Conservation (phyloP, 163 green algal species). For the Coccomyxa subellipsoidea region DNA sequence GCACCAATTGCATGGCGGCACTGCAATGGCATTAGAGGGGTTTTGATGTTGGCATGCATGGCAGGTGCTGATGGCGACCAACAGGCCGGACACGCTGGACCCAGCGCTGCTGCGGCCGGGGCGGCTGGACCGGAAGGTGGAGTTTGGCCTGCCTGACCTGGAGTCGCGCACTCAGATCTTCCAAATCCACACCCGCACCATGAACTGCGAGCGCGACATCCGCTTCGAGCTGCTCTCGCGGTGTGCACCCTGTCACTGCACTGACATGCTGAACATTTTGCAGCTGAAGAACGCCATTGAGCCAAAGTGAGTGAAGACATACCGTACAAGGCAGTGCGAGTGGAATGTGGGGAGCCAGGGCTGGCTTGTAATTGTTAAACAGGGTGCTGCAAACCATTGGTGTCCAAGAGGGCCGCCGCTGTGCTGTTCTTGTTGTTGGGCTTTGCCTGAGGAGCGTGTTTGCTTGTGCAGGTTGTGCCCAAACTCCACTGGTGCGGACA, state of each 20-base stretch:
- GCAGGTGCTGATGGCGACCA: slow-evolving; percentile 91
- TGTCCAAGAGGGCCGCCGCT: no score
- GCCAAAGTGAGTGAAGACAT: no score
- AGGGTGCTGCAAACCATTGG: no score
- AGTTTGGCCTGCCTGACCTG: slow-evolving; percentile 98
- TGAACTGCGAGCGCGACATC: slow-evolving; percentile 95
- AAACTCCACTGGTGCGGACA: slow-evolving; percentile 96
- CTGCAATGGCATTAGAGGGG: no score
- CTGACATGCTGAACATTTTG: no score
- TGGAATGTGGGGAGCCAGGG: no score
- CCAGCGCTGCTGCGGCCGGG: slow-evolving; percentile 94
- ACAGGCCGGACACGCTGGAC: slow-evolving; percentile 97
- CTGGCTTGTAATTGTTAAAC: no score
- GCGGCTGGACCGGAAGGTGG: slow-evolving; percentile 95
- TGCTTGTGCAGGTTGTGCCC: slow-evolving; percentile 85
- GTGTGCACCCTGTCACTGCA: neutral
- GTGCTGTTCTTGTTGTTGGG: neutral
- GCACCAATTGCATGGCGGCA: neutral
- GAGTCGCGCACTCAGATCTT: slow-evolving; percentile 97
- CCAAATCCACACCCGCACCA: slow-evolving; percentile 97
- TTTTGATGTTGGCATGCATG: neutral
- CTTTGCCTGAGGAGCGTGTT: no score
- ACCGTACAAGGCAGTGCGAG: no score
- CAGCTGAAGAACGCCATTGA: no score
- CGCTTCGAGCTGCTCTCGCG: slow-evolving; percentile 93